Evolutionary conservation across 2,329 filamentous ascomycete species (phyloP).

Genomic region (Aspergillus sp.): DNA sequence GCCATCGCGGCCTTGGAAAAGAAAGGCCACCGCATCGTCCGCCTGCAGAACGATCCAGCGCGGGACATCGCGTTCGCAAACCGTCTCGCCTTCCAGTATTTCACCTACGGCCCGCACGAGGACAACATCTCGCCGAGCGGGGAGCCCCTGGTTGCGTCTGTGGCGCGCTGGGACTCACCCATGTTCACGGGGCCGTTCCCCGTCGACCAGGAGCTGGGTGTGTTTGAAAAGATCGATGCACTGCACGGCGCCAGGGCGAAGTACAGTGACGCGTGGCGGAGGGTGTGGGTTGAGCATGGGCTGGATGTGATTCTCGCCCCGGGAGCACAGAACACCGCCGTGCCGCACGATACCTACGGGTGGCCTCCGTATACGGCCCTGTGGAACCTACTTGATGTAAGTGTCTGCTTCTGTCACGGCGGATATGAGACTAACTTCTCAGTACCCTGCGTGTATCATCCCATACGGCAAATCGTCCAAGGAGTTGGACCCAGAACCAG

Average conservation of each 20-base stretch:
- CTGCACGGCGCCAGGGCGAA: constrained; percentile 40
- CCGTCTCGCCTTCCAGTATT: constrained; percentile 43
- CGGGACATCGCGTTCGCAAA: constrained; percentile 27
- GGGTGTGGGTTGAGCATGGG: constrained; percentile 40
- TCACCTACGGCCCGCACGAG: constrained; percentile 24
- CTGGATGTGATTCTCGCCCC: constrained; percentile 54
- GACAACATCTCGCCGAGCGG: constrained; percentile 38
- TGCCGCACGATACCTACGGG: constrained; percentile 48
- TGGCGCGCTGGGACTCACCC: constrained; percentile 26
- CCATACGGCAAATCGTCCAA: constrained; percentile 46
- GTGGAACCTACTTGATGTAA: constrained; percentile 54
- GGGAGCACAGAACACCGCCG: constrained; percentile 51
- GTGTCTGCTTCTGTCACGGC: constrained; percentile 12
- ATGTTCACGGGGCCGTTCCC: constrained; percentile 31
- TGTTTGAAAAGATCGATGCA: constrained; percentile 42
- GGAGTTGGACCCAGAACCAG: constrained; percentile 35
- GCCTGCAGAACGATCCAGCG: constrained; percentile 33
- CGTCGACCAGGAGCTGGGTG: constrained; percentile 20
- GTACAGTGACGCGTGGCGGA: constrained; percentile 43
- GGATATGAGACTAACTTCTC: neutral
- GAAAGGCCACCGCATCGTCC: constrained; percentile 48
- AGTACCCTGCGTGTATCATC: constrained; percentile 54
- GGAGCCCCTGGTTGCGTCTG: constrained; percentile 46
- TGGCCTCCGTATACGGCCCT: constrained; percentile 47
- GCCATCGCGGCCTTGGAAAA: constrained; percentile 40